These are phyloP conservation scores for Tetrapisispora fleetii DNA, from an alignment of 805 yeast genomes.

Conservation along the genomic window DNA sequence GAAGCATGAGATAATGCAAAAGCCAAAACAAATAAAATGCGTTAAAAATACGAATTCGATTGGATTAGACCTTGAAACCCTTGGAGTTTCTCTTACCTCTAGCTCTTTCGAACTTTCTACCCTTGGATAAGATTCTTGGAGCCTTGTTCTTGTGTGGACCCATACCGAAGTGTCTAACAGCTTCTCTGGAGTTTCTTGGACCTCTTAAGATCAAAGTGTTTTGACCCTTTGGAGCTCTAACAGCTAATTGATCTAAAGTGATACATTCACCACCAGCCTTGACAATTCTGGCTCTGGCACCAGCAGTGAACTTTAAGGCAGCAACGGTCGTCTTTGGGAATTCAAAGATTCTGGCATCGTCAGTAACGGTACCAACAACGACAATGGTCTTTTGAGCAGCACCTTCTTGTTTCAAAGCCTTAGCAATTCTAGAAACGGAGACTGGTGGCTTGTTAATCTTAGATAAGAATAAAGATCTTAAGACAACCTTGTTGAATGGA, in stretches of 20 bases:
- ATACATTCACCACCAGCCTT: constrained; percentile 99
- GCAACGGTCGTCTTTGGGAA: constrained; percentile 97
- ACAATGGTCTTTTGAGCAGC: constrained; percentile 88
- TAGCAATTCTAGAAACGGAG: constrained; percentile 82
- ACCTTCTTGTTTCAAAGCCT: constrained; percentile 74
- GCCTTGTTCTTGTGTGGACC: constrained; percentile 99
- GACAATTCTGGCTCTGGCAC: constrained; percentile 94
- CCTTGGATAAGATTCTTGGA: constrained; percentile 93
- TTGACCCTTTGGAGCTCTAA: constrained; percentile 98
- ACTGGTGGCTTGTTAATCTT: constrained; percentile 99
- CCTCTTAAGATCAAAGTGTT: constrained; percentile 98
- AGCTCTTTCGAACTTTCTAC: constrained; percentile 99
- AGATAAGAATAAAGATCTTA: constrained; percentile 90
- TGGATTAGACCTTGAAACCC: constrained; percentile 97
- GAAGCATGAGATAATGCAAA: not conserved
- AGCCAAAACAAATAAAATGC: not conserved
- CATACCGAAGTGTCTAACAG: constrained; percentile 98
- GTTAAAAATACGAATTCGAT: constrained; percentile 1
- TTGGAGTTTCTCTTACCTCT: constrained; percentile 99
- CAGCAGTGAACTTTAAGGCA: constrained; percentile 98
- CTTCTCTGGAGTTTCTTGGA: constrained; percentile 98
- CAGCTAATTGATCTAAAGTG: constrained; percentile 98
- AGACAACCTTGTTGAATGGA: constrained; percentile 95
- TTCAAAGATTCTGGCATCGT: constrained; percentile 86
- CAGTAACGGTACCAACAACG: constrained; percentile 99